These are phyloP conservation scores for Pyrenopolyporus hunteri DNA, from an alignment of 495 filamentous ascomycete species.

Conservation along the genomic window DNA sequence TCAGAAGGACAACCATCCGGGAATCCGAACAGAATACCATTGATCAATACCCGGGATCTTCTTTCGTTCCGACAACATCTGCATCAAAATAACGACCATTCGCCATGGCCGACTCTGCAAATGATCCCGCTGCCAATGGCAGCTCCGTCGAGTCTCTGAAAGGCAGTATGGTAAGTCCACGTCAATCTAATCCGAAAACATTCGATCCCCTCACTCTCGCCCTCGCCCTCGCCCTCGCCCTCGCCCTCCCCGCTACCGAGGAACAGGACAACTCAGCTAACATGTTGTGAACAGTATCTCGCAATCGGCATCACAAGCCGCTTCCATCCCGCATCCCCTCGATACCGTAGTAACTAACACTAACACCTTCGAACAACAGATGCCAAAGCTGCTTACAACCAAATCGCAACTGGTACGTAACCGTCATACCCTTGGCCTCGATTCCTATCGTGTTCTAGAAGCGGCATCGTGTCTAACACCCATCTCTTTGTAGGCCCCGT, in stretches of 20 bases:
- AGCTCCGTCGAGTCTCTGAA: slow-evolving; percentile 45
- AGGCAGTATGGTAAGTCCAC: slow-evolving; percentile 55
- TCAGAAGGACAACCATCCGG: slow-evolving; percentile 20
- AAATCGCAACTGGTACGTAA: slow-evolving; percentile 49
- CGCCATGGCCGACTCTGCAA: slow-evolving; percentile 38
- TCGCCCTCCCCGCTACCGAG: slow-evolving; percentile 3
- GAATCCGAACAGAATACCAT: slow-evolving; percentile 29
- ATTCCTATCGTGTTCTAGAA: background rate
- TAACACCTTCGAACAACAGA: slow-evolving; percentile 42
- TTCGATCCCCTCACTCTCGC: background rate
- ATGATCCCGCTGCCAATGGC: slow-evolving; percentile 39
- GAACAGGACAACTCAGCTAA: slow-evolving; percentile 37
- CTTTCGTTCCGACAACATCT: slow-evolving; percentile 14
- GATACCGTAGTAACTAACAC: slow-evolving; percentile 34
- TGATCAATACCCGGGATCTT: background rate
- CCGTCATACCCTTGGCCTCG: background rate
- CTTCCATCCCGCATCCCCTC: slow-evolving; percentile 4
- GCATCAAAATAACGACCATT: slow-evolving; percentile 40
- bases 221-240: background rate
- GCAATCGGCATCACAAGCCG: slow-evolving; percentile 7
- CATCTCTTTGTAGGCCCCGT: slow-evolving; percentile 64
- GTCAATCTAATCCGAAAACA: slow-evolving; percentile 1
- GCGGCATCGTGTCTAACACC: slow-evolving; percentile 33
- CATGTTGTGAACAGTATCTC: slow-evolving; percentile 38
- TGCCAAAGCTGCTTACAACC: slow-evolving; percentile 49